These are phyloP conservation scores for Physcomitrium patens DNA, from an alignment of 225 moss, liverwort and hornwort genomes.

Conservation along the genomic window DNA sequence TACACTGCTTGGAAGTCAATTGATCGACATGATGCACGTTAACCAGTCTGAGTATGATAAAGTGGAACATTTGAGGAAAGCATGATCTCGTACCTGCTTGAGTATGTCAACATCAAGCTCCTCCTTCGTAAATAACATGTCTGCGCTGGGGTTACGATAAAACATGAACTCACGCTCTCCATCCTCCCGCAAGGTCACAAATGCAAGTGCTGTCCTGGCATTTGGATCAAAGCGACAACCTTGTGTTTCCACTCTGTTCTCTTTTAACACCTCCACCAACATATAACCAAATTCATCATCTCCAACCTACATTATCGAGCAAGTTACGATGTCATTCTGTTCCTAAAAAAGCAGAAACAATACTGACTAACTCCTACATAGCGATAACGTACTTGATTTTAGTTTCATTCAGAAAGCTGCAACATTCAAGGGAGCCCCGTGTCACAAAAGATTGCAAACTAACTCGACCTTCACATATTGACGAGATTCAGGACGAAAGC, in stretches of 20 bases:
- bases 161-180: constrained; percentile 94
- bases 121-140: constrained; percentile 66
- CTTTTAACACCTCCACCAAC: constrained; percentile 84
- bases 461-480: too few species aligned
- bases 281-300: constrained; percentile 93
- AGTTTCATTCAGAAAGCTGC: not conserved
- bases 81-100: constrained; percentile 49
- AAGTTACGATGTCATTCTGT: not conserved
- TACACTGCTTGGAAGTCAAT: not conserved
- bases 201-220: constrained; percentile 83
- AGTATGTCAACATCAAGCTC: constrained; percentile 75
- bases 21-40: constrained; percentile 11
- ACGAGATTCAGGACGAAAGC: constrained; percentile 6
- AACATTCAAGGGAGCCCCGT: not conserved
- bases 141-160: constrained; percentile 85
- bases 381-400: not conserved
- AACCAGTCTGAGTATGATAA: constrained; percentile 8
- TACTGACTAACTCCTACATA: not conserved
- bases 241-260: constrained; percentile 83
- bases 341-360: constrained; percentile 13
- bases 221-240: constrained; percentile 85
- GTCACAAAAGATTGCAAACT: not conserved
- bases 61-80: constrained; percentile 1
- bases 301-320: constrained; percentile 60
- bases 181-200: constrained; percentile 78